phyloP scores from a whole-genome alignment of 345 rosid species.

The Kandelia obovata region DNA sequence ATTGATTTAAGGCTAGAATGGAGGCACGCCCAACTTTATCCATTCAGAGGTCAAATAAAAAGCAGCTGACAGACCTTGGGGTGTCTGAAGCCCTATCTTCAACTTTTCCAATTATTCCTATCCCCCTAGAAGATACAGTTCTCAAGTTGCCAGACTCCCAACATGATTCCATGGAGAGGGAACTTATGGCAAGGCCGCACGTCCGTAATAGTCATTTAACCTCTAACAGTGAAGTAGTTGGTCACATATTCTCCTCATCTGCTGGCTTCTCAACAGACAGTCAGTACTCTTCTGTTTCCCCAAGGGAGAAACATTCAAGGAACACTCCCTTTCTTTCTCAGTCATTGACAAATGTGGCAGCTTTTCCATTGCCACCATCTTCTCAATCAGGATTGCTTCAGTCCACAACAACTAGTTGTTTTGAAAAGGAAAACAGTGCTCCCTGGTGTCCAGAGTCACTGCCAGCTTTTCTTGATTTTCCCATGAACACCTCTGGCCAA shows the following conservation, averaged over 20 bases:
- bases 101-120: constrained; percentile 48
- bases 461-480: constrained; percentile 50
- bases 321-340: constrained; percentile 45
- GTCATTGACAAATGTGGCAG: constrained; percentile 29
- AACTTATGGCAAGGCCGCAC: constrained; percentile 38
- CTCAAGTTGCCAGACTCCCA: constrained; percentile 44
- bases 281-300: constrained; percentile 55
- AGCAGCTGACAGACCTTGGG: constrained; percentile 49
- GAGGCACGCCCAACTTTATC: constrained; percentile 53
- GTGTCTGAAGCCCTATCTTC: constrained; percentile 51
- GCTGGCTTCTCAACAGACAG: constrained; percentile 63
- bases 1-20: constrained; percentile 43
- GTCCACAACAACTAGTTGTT: constrained; percentile 37
- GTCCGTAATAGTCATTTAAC: constrained; percentile 42
- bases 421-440: constrained; percentile 38
- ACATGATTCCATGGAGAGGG: constrained; percentile 42
- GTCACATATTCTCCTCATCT: constrained; percentile 68
- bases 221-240: constrained; percentile 52
- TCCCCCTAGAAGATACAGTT: constrained; percentile 41
- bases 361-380: constrained; percentile 30
- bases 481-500: constrained; percentile 38
- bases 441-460: constrained; percentile 60
- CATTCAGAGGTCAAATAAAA: constrained; percentile 51
- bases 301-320: constrained; percentile 47
- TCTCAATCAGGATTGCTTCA: constrained; percentile 39